Percentiles rank a stretch among this genome's conserved stretches.
These are phyloP conservation scores for Harringtonia lauricola DNA, from an alignment of 2,329 filamentous ascomycete genomes.

Conservation along the genomic window DNA sequence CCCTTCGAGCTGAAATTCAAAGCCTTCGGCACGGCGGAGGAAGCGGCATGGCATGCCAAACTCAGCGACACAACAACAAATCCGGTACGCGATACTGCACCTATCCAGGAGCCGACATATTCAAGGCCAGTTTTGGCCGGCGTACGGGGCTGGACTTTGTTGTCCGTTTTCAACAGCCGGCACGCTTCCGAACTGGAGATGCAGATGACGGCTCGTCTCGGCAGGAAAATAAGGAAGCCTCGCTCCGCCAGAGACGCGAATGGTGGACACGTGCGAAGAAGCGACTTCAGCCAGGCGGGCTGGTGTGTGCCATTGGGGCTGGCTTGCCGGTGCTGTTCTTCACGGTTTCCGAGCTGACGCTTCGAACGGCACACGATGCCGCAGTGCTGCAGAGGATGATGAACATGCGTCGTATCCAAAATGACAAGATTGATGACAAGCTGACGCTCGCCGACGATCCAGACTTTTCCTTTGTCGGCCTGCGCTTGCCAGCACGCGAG, in stretches of 20 bases:
- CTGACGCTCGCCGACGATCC: constrained; percentile 21
- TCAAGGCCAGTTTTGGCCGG: constrained; percentile 23
- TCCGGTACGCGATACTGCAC: constrained; percentile 20
- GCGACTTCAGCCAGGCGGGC: constrained; percentile 34
- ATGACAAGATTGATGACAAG: background rate
- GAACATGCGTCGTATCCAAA: too few species aligned
- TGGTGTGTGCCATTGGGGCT: constrained; percentile 36
- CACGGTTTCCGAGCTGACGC: constrained; percentile 23
- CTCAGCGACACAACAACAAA: constrained; percentile 16
- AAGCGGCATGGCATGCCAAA: constrained; percentile 26
- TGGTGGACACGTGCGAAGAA: constrained; percentile 43
- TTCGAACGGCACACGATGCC: constrained; percentile 11
- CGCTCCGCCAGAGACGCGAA: constrained; percentile 23
- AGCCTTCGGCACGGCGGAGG: constrained; percentile 30
- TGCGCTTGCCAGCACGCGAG: constrained; percentile 7
- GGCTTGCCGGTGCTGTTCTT: constrained; percentile 28
- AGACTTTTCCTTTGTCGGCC: constrained; percentile 18
- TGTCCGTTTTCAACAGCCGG: constrained; percentile 34
- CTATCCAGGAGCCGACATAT: constrained; percentile 23
- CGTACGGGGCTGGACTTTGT: constrained; percentile 31
- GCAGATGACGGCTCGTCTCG: background rate
- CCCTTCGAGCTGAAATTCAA: background rate
- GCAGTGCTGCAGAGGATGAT: background rate
- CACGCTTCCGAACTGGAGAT: background rate
- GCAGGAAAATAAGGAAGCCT: too few species aligned